phyloP scores from a whole-genome alignment of 176 grass and related monocot genomes.

The Triticum turgidum region DNA sequence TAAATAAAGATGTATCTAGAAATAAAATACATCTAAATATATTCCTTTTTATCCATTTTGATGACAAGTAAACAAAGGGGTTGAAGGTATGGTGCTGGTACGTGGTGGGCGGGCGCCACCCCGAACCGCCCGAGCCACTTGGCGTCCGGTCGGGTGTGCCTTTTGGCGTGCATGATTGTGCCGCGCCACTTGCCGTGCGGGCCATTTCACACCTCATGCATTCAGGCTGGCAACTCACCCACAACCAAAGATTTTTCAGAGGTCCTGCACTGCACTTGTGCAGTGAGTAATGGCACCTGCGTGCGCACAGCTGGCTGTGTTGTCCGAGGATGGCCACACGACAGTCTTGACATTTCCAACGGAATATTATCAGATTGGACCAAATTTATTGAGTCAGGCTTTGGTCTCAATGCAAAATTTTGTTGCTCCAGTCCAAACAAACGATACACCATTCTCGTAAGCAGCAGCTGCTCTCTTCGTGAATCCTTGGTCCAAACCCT shows the following conservation, averaged over 20 bases:
- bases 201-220: background rate
- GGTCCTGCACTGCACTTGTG: background rate
- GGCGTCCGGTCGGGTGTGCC: background rate
- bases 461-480: background rate
- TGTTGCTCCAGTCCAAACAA: background rate
- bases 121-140: background rate
- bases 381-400: background rate
- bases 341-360: background rate
- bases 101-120: background rate
- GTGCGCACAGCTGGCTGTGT: background rate
- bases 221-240: background rate
- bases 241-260: background rate
- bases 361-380: too few relatives aligned
- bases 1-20: too few relatives aligned
- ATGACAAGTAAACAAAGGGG: too few relatives aligned
- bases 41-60: too few relatives aligned
- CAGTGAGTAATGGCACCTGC: background rate
- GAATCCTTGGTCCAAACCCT: background rate
- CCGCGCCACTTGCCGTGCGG: background rate
- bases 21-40: too few relatives aligned
- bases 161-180: conserved; percentile 7
- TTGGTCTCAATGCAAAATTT: background rate
- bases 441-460: background rate
- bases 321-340: background rate
- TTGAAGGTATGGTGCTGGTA: too few relatives aligned